These are phyloP conservation scores for Populus pruinosa DNA, from an alignment of 345 rosid genomes.

Conservation along the genomic window DNA sequence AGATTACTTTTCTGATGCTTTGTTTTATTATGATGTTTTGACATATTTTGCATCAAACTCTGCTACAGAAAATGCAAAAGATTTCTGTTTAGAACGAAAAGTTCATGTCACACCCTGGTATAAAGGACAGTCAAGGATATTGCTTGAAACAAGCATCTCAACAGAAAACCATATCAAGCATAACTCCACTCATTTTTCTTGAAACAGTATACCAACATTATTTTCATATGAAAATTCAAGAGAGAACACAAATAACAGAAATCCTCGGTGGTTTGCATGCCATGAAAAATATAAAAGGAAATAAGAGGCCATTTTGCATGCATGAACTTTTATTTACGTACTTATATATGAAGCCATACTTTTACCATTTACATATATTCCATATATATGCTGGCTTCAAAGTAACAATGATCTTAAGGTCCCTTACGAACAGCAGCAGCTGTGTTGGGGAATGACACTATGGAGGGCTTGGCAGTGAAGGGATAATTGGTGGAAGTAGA, in stretches of 20 bases:
- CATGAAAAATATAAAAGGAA: not conserved
- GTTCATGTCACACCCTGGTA: too few relatives aligned
- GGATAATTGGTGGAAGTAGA: not conserved
- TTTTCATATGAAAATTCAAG: too few relatives aligned
- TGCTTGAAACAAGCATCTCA: too few relatives aligned
- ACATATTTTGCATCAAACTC: too few relatives aligned
- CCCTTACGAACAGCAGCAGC: not conserved
- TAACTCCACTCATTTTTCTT: not conserved
- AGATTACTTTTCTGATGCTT: too few relatives aligned
- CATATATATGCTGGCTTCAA: not conserved
- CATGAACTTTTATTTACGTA: not conserved
- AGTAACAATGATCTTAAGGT: not conserved
- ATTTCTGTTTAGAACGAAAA: too few relatives aligned
- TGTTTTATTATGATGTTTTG: too few relatives aligned
- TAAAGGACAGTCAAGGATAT: too few relatives aligned
- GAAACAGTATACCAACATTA: not conserved
- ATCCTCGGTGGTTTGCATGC: not conserved
- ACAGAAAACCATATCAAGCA: too few relatives aligned
- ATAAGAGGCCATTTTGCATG: not conserved
- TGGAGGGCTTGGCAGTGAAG: not conserved
- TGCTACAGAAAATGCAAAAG: too few relatives aligned
- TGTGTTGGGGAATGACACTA: not conserved
- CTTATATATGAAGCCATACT: not conserved
- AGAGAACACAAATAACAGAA: not conserved
- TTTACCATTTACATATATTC: not conserved